phyloP scores from a whole-genome alignment of 257 asterid species.

The Parsonsia alboflavescens region DNA sequence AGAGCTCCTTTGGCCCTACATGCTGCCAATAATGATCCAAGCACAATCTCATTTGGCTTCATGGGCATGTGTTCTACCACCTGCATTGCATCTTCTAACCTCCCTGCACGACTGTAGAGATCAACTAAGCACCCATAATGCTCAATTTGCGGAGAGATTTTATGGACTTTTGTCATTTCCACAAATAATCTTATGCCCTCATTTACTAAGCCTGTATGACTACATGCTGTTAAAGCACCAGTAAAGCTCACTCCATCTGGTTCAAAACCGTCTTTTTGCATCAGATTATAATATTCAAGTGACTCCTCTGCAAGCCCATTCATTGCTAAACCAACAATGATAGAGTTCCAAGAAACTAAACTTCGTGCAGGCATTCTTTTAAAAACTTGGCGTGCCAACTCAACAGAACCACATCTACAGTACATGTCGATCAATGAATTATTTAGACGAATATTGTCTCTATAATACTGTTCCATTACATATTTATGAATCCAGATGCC shows the following conservation, averaged over 20 bases:
- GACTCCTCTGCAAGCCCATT: slow-evolving; percentile 57
- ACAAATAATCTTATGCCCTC: slow-evolving; percentile 47
- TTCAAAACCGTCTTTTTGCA: slow-evolving; percentile 44
- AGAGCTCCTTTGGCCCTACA: slow-evolving; percentile 44
- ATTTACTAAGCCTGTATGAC: slow-evolving; percentile 65
- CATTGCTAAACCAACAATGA: slow-evolving; percentile 63
- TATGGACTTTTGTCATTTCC: slow-evolving; percentile 39
- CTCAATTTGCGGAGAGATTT: slow-evolving; percentile 53
- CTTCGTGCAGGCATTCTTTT: slow-evolving; percentile 42
- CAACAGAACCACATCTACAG: slow-evolving; percentile 63
- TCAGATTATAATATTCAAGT: slow-evolving; percentile 36
- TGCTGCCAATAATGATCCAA: slow-evolving; percentile 70
- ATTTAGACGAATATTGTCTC: slow-evolving; percentile 38
- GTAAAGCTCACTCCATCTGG: slow-evolving; percentile 80
- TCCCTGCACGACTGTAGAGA: slow-evolving; percentile 68
- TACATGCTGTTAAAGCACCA: slow-evolving; percentile 76
- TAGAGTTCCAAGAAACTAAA: slow-evolving; percentile 78
- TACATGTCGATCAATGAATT: slow-evolving; percentile 73
- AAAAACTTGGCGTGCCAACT: slow-evolving; percentile 62
- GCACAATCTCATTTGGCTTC: slow-evolving; percentile 60
- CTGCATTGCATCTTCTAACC: slow-evolving; percentile 51
- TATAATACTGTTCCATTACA: slow-evolving; percentile 25
- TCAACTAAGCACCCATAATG: slow-evolving; percentile 82
- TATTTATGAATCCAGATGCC: slow-evolving; percentile 69
- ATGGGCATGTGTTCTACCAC: slow-evolving; percentile 54